Conservation (phyloP, 805 yeast genomes). For the Pichia thaimueangensis region DNA sequence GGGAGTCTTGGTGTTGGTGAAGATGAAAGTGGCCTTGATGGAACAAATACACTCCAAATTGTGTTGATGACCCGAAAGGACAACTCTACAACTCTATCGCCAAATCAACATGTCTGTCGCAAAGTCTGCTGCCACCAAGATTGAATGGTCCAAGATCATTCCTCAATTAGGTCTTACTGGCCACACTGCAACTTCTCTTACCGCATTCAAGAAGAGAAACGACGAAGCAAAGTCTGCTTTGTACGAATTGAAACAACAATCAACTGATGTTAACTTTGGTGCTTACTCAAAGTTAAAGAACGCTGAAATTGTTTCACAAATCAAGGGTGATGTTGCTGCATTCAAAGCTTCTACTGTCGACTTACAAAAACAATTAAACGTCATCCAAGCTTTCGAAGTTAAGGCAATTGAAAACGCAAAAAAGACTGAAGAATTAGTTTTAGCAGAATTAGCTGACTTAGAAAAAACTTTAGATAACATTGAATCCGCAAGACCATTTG, state of each 20-base stretch:
- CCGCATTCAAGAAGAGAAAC: constrained; percentile 95
- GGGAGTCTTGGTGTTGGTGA: no score
- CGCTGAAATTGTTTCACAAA: constrained; percentile 67
- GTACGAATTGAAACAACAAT: constrained; percentile 62
- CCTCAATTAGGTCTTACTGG: constrained; percentile 89
- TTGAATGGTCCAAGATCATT: constrained; percentile 93
- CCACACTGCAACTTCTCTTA: constrained; percentile 72
- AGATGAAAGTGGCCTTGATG: no score
- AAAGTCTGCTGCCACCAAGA: constrained; percentile 44
- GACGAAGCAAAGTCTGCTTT: constrained; percentile 92
- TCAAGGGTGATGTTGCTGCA: constrained; percentile 65
- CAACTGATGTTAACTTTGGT: constrained; percentile 73
- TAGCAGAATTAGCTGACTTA: constrained; percentile 78
- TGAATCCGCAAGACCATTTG: constrained; percentile 96
- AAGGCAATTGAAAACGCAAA: constrained; percentile 95
- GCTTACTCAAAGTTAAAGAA: constrained; percentile 80
- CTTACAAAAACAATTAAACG: constrained; percentile 80
- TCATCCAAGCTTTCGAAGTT: constrained; percentile 88
- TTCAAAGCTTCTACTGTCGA: constrained; percentile 86
- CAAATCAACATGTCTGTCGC: constrained; percentile 18
- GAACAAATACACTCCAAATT: no score
- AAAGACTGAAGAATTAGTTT: constrained; percentile 83
- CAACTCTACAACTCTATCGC: no score
- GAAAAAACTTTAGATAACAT: constrained; percentile 87
- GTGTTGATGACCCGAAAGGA: no score